phyloP scores from a whole-genome alignment of 164 flowering plant species.

The Vitis labrusca region DNA sequence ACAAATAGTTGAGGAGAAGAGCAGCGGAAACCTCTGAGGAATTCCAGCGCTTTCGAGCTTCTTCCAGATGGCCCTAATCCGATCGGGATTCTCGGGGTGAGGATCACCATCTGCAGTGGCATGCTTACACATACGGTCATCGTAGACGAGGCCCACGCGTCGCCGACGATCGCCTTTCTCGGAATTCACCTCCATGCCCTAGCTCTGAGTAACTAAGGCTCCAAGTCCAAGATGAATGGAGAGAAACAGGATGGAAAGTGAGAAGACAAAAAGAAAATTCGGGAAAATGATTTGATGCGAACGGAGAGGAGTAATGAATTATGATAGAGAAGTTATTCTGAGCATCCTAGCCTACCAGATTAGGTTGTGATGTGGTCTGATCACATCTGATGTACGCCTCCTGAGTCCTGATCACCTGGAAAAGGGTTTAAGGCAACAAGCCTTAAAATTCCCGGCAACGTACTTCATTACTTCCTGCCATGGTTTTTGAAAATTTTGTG shows the following conservation, averaged over 20 bases:
- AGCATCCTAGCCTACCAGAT: too few species aligned
- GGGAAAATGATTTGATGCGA: too few species aligned
- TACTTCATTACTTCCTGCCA: too few species aligned
- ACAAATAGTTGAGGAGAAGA: background rate
- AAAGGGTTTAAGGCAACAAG: too few species aligned
- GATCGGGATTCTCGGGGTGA: slow-evolving; percentile 82
- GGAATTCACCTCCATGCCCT: slow-evolving; percentile 11
- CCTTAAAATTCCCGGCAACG: too few species aligned
- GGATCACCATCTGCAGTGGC: slow-evolving; percentile 41
- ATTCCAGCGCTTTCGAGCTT: slow-evolving; percentile 62
- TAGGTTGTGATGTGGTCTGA: too few species aligned
- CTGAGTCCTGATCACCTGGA: too few species aligned
- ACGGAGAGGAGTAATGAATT: too few species aligned
- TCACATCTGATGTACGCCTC: too few species aligned
- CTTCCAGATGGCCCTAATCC: slow-evolving; percentile 71
- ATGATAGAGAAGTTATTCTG: too few species aligned
- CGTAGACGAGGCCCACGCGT: slow-evolving; percentile 74
- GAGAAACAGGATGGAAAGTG: background rate
- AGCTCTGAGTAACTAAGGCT: background rate
- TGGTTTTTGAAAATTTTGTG: too few species aligned
- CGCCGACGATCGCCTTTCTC: slow-evolving; percentile 14
- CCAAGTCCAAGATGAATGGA: background rate
- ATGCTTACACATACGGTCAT: slow-evolving; percentile 88
- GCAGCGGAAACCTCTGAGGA: slow-evolving; percentile 47
- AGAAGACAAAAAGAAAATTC: background rate